phyloP scores from a whole-genome alignment of 371 early-diverging fungal species.

The Mortierella sp. region DNA sequence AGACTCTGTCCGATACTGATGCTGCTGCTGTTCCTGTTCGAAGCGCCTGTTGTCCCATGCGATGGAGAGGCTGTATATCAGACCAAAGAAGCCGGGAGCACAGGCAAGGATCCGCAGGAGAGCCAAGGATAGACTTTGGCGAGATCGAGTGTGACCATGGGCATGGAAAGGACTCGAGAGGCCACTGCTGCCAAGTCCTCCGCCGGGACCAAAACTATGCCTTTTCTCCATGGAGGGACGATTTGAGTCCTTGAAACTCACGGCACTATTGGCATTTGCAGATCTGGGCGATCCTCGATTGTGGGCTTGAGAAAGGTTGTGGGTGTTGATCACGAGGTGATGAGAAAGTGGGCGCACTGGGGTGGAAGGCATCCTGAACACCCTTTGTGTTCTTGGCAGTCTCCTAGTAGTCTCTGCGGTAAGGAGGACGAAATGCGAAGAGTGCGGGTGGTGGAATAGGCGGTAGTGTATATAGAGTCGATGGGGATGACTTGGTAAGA shows the following conservation, averaged over 20 bases:
- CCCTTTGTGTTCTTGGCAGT: slow-evolving; percentile 9
- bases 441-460: too few relatives aligned
- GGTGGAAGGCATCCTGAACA: slow-evolving; percentile 39
- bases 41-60: slow-evolving; percentile 14
- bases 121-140: slow-evolving; percentile 36
- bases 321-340: slow-evolving; percentile 52
- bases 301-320: slow-evolving; percentile 48
- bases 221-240: slow-evolving; percentile 41
- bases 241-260: slow-evolving; percentile 32
- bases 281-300: slow-evolving; percentile 50
- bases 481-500: too few relatives aligned
- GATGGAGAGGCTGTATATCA: slow-evolving; percentile 34
- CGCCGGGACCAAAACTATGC: slow-evolving; percentile 32
- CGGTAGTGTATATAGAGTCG: too few relatives aligned
- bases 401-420: too few relatives aligned
- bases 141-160: slow-evolving; percentile 30
- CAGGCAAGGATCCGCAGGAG: slow-evolving; percentile 24
- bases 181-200: slow-evolving; percentile 1
- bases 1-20: neutral
- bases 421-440: too few relatives aligned
- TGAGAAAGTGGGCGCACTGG: slow-evolving; percentile 47
- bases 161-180: slow-evolving; percentile 11
- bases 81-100: slow-evolving; percentile 35
- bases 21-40: slow-evolving; percentile 11
- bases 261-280: slow-evolving; percentile 28